Percentiles rank a stretch among this genome's conserved stretches.
phyloP scores from a whole-genome alignment of 2,329 filamentous ascomycete genomes.

The Pseudopithomyces maydicus region DNA sequence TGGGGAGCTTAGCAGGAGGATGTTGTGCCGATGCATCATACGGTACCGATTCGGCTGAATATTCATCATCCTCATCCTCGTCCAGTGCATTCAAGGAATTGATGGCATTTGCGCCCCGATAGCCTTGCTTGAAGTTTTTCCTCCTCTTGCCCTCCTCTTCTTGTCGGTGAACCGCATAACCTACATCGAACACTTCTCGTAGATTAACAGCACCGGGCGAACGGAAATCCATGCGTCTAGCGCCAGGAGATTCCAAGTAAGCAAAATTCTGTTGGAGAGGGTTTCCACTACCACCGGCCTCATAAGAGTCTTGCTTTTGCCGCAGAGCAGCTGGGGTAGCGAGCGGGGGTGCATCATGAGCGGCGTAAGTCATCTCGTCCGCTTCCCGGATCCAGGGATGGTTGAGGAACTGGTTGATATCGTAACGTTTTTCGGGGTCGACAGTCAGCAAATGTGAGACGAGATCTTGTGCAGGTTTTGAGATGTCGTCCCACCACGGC shows the following conservation, averaged over 20 bases:
- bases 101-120: conserved; percentile 68
- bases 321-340: conserved; percentile 66
- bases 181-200: conserved; percentile 95
- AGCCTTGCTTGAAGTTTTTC: conserved; percentile 78
- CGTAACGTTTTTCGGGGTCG: conserved; percentile 92
- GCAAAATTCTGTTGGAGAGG: conserved; percentile 58
- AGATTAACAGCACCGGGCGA: conserved; percentile 94
- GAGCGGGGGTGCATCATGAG: conserved; percentile 72
- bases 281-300: conserved; percentile 25
- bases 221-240: conserved; percentile 85
- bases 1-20: conserved; percentile 69
- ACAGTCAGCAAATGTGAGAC: conserved; percentile 93
- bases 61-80: conserved; percentile 70
- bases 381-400: conserved; percentile 89
- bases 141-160: conserved; percentile 94
- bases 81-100: conserved; percentile 68
- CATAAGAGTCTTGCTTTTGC: conserved; percentile 57
- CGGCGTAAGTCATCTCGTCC: conserved; percentile 69
- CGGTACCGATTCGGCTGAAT: conserved; percentile 64
- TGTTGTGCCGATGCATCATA: conserved; percentile 55
- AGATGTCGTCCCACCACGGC: conserved; percentile 99
- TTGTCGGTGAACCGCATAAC: conserved; percentile 95
- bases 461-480: conserved; percentile 89
- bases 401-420: conserved; percentile 88
- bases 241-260: conserved; percentile 64